Percentiles rank a stretch among this genome's conserved stretches.
Evolutionary conservation across 805 yeast genomes (phyloP).

Genomic region (Sungouiozyma intestinalis): DNA sequence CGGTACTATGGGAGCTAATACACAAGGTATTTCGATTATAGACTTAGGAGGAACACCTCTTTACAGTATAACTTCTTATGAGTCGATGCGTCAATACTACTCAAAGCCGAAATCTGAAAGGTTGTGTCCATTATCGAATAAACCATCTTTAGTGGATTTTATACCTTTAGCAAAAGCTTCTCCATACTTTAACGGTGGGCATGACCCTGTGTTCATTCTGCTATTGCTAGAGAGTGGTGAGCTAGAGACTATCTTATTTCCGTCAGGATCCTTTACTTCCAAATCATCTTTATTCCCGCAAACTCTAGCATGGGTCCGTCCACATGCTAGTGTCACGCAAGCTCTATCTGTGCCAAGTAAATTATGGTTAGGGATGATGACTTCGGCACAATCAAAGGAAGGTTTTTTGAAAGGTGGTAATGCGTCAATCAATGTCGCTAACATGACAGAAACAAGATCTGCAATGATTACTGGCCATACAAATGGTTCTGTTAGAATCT

Average conservation of each 20-base stretch:
- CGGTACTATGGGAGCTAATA: slow-evolving; percentile 32
- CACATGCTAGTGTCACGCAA: slow-evolving; percentile 48
- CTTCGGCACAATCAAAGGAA: slow-evolving; percentile 24
- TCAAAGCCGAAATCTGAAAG: slow-evolving; percentile 46
- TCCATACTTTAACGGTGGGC: slow-evolving; percentile 74
- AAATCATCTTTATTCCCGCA: slow-evolving; percentile 67
- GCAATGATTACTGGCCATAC: slow-evolving; percentile 76
- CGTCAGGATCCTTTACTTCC: slow-evolving; percentile 42
- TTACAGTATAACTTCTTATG: slow-evolving; percentile 73
- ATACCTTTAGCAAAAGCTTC: slow-evolving; percentile 47
- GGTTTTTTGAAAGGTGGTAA: slow-evolving; percentile 71
- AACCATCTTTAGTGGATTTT: slow-evolving; percentile 36
- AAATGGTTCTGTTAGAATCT: slow-evolving; percentile 70
- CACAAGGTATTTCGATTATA: slow-evolving; percentile 39
- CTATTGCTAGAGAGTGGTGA: slow-evolving; percentile 55
- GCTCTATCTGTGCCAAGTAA: slow-evolving; percentile 50
- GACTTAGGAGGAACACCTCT: slow-evolving; percentile 75
- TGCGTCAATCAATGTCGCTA: slow-evolving; percentile 39
- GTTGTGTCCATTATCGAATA: slow-evolving; percentile 43
- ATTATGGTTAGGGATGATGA: slow-evolving; percentile 72
- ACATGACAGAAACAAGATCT: slow-evolving; percentile 42
- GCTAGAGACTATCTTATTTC: slow-evolving; percentile 48
- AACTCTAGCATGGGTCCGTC: slow-evolving; percentile 66
- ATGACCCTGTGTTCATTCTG: slow-evolving; percentile 59
- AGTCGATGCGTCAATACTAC: slow-evolving; percentile 71